Percentiles rank a stretch among this genome's conserved stretches.
These are phyloP conservation scores for Cunninghamia lanceolata DNA, from an alignment of 75 land plant genomes.

Conservation along the genomic window DNA sequence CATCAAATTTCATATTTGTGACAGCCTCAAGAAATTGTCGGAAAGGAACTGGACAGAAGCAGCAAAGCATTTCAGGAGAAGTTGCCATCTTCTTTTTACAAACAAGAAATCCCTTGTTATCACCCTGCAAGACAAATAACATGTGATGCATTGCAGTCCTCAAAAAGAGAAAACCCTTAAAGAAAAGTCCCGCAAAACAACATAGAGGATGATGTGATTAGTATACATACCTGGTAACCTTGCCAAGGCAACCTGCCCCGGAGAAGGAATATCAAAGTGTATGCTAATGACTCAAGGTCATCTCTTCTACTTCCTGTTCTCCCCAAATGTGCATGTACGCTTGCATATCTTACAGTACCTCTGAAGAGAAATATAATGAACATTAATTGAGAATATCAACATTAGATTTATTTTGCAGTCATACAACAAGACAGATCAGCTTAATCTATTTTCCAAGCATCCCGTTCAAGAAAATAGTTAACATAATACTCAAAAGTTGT, in stretches of 20 bases:
- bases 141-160: not conserved
- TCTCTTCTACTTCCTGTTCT: conserved; percentile 95
- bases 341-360: conserved; percentile 96
- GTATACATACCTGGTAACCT: conserved; percentile 74
- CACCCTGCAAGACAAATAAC: conserved; percentile 56
- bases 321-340: conserved; percentile 99
- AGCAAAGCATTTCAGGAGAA: conserved; percentile 87
- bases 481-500: too few species aligned
- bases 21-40: conserved; percentile 90
- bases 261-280: conserved; percentile 85
- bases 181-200: not conserved
- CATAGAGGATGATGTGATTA: not conserved
- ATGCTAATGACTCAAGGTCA: conserved; percentile 92
- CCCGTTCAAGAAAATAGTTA: not conserved
- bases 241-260: conserved; percentile 96
- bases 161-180: not conserved
- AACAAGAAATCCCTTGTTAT: conserved; percentile 94
- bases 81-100: conserved; percentile 98
- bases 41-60: conserved; percentile 90
- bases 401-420: not conserved
- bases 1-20: conserved; percentile 95
- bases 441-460: not conserved
- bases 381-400: not conserved
- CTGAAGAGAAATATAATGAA: conserved; percentile 33
- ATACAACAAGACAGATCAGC: not conserved